Conservation (phyloP, 805 yeast species). For the Candida xyloterini region DNA sequence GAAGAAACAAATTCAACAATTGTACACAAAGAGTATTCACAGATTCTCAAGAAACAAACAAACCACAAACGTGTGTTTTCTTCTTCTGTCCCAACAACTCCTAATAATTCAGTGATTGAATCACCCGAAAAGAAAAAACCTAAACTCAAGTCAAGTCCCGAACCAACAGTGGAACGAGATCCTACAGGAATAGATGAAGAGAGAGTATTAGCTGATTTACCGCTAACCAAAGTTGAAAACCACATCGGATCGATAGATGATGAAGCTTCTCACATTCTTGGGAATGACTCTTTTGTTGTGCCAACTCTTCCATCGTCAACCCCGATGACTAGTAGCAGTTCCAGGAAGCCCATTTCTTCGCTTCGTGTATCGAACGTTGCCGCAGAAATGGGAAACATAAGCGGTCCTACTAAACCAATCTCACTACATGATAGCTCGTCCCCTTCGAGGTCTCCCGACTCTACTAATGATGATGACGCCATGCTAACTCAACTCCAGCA, state of each 20-base stretch:
- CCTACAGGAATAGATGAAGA: not conserved
- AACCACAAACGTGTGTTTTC: constrained; percentile 27
- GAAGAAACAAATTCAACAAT: constrained; percentile 17
- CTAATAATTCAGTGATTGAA: constrained; percentile 6
- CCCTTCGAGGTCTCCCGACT: constrained; percentile 2
- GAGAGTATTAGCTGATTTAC: not conserved
- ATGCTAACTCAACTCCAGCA: constrained; percentile 9
- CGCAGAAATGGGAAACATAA: constrained; percentile 10
- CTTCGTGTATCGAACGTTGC: constrained; percentile 17
- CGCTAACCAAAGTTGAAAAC: not conserved
- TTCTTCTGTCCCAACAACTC: constrained; percentile 17
- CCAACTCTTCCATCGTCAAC: constrained; percentile 20
- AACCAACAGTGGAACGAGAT: not conserved
- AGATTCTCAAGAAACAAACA: constrained; percentile 20
- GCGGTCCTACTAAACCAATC: constrained; percentile 16
- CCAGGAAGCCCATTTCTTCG: constrained; percentile 7
- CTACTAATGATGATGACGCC: constrained; percentile 6
- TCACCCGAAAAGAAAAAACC: not conserved
- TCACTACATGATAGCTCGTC: constrained; percentile 1
- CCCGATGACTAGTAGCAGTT: constrained; percentile 14
- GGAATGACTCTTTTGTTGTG: constrained; percentile 6
- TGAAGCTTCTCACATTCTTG: not conserved
- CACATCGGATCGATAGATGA: no score
- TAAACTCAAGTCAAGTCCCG: constrained; percentile 1
- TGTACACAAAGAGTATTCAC: constrained; percentile 24